Evolutionary conservation across 2,329 filamentous ascomycete genomes (phyloP), one percentile per base, ranked within the genome.

Genomic region (Alternaria triticina): DNA sequence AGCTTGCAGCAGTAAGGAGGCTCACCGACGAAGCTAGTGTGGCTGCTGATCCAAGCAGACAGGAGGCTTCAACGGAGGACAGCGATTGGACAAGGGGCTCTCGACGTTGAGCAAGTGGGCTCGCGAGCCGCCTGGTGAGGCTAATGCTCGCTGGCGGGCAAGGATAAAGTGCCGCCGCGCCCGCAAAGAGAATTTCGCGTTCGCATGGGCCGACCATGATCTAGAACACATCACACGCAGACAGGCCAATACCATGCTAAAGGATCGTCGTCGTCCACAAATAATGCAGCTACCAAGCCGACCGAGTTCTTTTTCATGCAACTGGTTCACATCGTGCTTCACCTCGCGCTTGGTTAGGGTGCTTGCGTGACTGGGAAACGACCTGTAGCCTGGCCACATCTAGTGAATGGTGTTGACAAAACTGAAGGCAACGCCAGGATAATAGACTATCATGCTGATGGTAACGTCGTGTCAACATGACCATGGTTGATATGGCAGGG

Each of bases 151-250:
- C 69, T 64, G 66, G 33, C n/a, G 49, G 20, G 13, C 64, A 36
- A 71, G 67, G 68, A 67, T 69, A 61, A 69, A 63, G 57, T 69
- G 68, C 70, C 69, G 72, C 67, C 59, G 59, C 69, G 67, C 57
- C 72, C 70, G 68, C 66, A 69, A 40, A 69, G 67, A 70, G 67
- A 70, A 70, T 65, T 72, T 66, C 64, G 67, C 59, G 67, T 77
- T 71, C 67, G 69, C 60, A 59, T 69, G 23, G 64, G 57, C 52
- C 68, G 70, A 69, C 66, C 61, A 61, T 51, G 64, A 75, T 78
- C 77, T 78, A 78, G 77, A 78, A 76, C 75, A 68, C 62, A 66
- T 65, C 67, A 57, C 63, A 68, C 55, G 49, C 46, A 70, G 58
- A 47, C 61, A 44, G 46, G 51, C 54, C 54, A 47, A 46, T 54